phyloP scores from a whole-genome alignment of 805 yeast genomes.

The Metschnikowia proteae region DNA sequence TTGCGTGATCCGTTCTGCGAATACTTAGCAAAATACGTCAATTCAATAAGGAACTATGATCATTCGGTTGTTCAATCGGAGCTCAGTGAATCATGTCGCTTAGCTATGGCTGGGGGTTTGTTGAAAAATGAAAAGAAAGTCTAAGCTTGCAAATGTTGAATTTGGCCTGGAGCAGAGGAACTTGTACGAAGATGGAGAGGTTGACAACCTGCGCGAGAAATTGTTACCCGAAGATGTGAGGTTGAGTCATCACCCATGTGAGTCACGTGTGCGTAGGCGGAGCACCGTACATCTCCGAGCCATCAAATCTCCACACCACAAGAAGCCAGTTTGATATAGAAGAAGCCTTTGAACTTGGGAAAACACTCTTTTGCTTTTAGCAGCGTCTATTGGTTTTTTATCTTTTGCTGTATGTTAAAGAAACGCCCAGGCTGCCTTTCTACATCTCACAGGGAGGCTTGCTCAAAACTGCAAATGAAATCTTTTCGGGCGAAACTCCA shows the following conservation, averaged over 20 bases:
- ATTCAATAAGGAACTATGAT: constrained; percentile 1
- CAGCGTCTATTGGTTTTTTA: too few relatives aligned
- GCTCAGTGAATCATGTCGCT: constrained; percentile 3
- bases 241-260: constrained; percentile 1
- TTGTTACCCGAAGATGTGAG: not conserved
- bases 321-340: too few relatives aligned
- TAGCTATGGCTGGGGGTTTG: not conserved
- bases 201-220: not conserved
- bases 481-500: too few relatives aligned
- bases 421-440: too few relatives aligned
- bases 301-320: not conserved
- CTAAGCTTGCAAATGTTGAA: constrained; percentile 3
- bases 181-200: not conserved
- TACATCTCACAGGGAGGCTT: too few relatives aligned
- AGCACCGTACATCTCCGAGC: not conserved
- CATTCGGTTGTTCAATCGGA: not conserved
- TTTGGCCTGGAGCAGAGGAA: constrained; percentile 1
- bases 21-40: constrained; percentile 4
- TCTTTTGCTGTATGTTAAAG: too few relatives aligned
- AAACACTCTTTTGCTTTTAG: too few relatives aligned
- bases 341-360: too few relatives aligned
- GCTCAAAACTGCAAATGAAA: too few relatives aligned
- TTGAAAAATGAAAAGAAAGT: constrained; percentile 1
- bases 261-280: not conserved
- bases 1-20: constrained; percentile 8